A percentile compares a stretch with the other conserved stretches of the same genome.
These are phyloP conservation scores for Trichothecium roseum DNA, from an alignment of 2,329 filamentous ascomycete genomes.

Conservation along the genomic window DNA sequence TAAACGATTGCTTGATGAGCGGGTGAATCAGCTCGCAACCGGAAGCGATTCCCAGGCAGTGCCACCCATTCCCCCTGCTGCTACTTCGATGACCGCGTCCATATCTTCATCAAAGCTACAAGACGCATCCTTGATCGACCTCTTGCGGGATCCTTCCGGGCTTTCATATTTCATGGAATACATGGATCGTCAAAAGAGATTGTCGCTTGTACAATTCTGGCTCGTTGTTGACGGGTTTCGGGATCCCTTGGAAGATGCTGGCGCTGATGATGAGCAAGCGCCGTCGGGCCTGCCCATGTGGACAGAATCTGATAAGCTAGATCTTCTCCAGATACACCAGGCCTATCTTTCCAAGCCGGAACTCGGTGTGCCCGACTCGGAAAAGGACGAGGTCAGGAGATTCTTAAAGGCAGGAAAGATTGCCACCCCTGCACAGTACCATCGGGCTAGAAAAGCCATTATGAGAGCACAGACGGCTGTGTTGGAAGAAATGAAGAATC, in stretches of 20 bases:
- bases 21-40: slow-evolving; percentile 69
- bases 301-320: slow-evolving; percentile 74
- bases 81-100: slow-evolving; percentile 14
- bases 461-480: slow-evolving; percentile 73
- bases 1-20: slow-evolving; percentile 81
- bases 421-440: slow-evolving; percentile 74
- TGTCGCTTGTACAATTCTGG: slow-evolving; percentile 95
- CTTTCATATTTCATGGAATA: slow-evolving; percentile 99
- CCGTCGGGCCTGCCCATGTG: slow-evolving; percentile 56
- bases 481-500: slow-evolving; percentile 73
- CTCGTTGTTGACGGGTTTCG: slow-evolving; percentile 94
- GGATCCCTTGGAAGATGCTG: slow-evolving; percentile 79
- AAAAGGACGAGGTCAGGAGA: slow-evolving; percentile 57
- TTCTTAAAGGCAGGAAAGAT: slow-evolving; percentile 71
- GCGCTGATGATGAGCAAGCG: slow-evolving; percentile 51
- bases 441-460: slow-evolving; percentile 70
- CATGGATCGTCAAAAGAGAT: slow-evolving; percentile 84
- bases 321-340: slow-evolving; percentile 85
- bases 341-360: slow-evolving; percentile 77
- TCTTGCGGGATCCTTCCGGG: slow-evolving; percentile 82
- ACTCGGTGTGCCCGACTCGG: slow-evolving; percentile 62
- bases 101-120: slow-evolving; percentile 52
- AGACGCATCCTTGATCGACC: slow-evolving; percentile 67
- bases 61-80: slow-evolving; percentile 11
- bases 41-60: slow-evolving; percentile 41